Base-by-base conservation (phyloP, 2,329 filamentous ascomycete genomes). In the Neofusicoccum kwambonambiense region DNA sequence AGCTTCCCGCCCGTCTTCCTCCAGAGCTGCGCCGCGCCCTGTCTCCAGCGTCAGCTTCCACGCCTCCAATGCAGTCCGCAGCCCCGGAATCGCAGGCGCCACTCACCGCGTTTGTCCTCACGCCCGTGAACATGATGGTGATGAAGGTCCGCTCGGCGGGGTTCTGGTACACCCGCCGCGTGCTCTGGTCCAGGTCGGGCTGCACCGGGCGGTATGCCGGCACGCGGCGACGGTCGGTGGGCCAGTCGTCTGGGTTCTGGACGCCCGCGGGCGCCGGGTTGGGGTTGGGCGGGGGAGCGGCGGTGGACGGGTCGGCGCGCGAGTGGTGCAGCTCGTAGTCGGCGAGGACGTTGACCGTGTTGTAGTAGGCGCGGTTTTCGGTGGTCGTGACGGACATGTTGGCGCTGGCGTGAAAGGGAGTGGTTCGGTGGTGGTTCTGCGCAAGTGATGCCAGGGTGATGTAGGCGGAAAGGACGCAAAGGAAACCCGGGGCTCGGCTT, bases 301-400 rank as follows among this genome's bases (percentile, higher is more conserved):
- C 65, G 49, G 70, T 39, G 61, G 62, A 34, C n/a, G 70, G 52
- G 4, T 75, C 70, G 49, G 67, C 71, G 64, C 69, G 69, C 5
- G 78, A 77, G 67, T 82, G 78, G 65, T 80, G 78, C 49, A 83
- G 73, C 37, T 81, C 78, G 71, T 83, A 83, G 71, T 83, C 81
- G 63, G 74, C 74, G 22, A 84, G 77, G 22, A 75, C 66, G 17
- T 76, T 70, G 13, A 71, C 71, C 15, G 78, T 69, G n/a, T 73
- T 71, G 64, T 77, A 76, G 65, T 73, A 74, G 44, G 71, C 69
- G 15, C 77, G 72, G 69, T 78, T 80, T 64, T 74, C 71, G 35
- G 78, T 79, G 35, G 79, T 80, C n/a, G 78, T 81, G 52, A 78
- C 76, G 3, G 79, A 81, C 79, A 81, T 81, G 3, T n/a, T 72